A percentile compares a stretch with the other conserved stretches of the same genome.
phyloP scores from a whole-genome alignment of 352 stramenopile genomes.

The Phytophthora macrochlamydospora region DNA sequence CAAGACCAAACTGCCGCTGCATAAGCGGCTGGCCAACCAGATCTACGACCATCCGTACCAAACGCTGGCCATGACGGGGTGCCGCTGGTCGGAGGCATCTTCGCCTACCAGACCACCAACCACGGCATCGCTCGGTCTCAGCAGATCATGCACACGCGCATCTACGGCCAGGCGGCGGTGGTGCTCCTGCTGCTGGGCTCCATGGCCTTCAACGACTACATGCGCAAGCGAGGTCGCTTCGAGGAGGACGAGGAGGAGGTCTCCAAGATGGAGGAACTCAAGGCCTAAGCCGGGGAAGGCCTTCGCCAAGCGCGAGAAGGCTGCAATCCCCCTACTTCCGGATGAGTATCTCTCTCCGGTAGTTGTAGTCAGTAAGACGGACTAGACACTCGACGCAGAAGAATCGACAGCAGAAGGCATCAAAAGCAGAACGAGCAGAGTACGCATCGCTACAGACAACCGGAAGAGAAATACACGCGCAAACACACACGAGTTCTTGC shows the following conservation, averaged over 20 bases:
- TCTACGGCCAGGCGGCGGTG: conserved; percentile 45
- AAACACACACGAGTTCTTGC: not conserved
- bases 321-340: not conserved
- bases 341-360: no score
- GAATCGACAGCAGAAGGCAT: not conserved
- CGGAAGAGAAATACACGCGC: not conserved
- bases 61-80: conserved; percentile 31
- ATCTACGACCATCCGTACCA: conserved; percentile 52
- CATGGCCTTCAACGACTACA: conserved; percentile 56
- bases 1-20: conserved; percentile 22
- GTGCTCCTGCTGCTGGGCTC: conserved; percentile 39
- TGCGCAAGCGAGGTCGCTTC: conserved; percentile 42
- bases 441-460: not conserved
- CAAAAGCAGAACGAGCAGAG: not conserved
- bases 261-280: conserved; percentile 25
- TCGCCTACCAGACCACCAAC: conserved; percentile 40
- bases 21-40: conserved; percentile 45
- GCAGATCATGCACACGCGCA: conserved; percentile 59
- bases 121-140: conserved; percentile 35
- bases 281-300: conserved; percentile 3
- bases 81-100: conserved; percentile 46
- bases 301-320: not conserved
- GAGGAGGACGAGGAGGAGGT: conserved; percentile 20
- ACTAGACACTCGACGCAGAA: not conserved
- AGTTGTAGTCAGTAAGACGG: not conserved